Conservation (phyloP, 306 rosid species). For the Geum urbanum region DNA sequence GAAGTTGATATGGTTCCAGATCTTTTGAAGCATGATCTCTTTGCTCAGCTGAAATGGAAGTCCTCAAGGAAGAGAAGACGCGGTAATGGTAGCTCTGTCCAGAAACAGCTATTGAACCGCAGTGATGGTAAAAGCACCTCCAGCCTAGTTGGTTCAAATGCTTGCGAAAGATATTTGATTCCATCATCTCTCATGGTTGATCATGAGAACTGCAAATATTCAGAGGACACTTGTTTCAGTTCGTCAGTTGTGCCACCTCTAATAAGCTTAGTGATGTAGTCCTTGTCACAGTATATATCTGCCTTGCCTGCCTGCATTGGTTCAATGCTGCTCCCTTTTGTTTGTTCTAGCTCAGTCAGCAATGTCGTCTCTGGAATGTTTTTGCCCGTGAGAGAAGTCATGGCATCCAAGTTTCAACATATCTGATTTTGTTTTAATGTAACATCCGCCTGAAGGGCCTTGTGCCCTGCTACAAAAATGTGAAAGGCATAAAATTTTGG, state of each 20-base stretch:
- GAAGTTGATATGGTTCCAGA: constrained; percentile 36
- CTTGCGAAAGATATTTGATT: constrained; percentile 47
- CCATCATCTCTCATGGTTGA: constrained; percentile 53
- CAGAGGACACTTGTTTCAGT: constrained; percentile 57
- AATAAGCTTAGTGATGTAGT: constrained; percentile 73
- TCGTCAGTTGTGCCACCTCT: constrained; percentile 67
- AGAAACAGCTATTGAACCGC: constrained; percentile 22
- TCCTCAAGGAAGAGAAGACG: constrained; percentile 60
- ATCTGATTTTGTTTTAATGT: constrained; percentile 23
- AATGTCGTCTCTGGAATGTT: constrained; percentile 7
- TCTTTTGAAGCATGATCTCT: constrained; percentile 53
- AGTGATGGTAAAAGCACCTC: constrained; percentile 22
- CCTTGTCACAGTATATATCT: constrained; percentile 9
- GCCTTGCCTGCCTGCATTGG: constrained; percentile 29
- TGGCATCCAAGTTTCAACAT: constrained; percentile 32
- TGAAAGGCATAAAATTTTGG: constrained; percentile 37
- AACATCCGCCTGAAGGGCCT: constrained; percentile 33
- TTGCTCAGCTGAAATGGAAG: constrained; percentile 60
- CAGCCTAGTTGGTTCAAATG: constrained; percentile 19
- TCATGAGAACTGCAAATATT: constrained; percentile 68
- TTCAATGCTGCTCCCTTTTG: constrained; percentile 32
- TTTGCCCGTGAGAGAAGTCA: constrained; percentile 8
- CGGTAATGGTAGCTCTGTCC: constrained; percentile 18
- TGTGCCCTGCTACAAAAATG: constrained; percentile 25
- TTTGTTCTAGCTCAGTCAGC: constrained; percentile 4